Conservation (phyloP, 164 flowering plant species). For the Magnolia changhungtana region DNA sequence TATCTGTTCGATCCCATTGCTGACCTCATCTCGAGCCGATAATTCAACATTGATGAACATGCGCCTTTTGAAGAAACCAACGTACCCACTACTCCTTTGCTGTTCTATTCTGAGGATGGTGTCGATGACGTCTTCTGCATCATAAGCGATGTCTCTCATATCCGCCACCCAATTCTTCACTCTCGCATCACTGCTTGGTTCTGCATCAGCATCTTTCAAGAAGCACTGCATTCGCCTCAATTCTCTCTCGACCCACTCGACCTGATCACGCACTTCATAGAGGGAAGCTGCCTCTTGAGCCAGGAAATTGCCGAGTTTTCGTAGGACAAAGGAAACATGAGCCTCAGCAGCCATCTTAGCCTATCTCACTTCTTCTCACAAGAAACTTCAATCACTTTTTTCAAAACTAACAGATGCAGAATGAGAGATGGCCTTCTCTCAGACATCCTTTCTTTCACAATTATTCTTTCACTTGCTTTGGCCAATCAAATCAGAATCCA, state of each 20-base stretch:
- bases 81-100: neutral
- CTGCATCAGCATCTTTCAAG: neutral
- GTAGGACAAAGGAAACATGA: neutral
- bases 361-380: neutral
- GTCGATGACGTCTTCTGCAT: neutral
- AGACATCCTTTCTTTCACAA: too few species aligned
- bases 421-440: too few species aligned
- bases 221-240: neutral
- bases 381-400: too few species aligned
- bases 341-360: neutral
- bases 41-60: neutral
- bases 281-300: neutral
- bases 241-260: neutral
- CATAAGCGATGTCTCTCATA: neutral
- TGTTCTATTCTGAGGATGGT: neutral
- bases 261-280: neutral
- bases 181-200: neutral
- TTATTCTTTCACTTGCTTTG: too few species aligned
- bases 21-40: neutral
- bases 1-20: neutral
- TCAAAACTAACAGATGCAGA: too few species aligned
- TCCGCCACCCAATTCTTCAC: neutral
- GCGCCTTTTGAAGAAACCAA: neutral
- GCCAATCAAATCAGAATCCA: too few species aligned
- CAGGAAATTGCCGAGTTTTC: neutral